Evolutionary conservation across 129 eudicot species (phyloP).

Genomic region (Centrapalus pauciflorus): DNA sequence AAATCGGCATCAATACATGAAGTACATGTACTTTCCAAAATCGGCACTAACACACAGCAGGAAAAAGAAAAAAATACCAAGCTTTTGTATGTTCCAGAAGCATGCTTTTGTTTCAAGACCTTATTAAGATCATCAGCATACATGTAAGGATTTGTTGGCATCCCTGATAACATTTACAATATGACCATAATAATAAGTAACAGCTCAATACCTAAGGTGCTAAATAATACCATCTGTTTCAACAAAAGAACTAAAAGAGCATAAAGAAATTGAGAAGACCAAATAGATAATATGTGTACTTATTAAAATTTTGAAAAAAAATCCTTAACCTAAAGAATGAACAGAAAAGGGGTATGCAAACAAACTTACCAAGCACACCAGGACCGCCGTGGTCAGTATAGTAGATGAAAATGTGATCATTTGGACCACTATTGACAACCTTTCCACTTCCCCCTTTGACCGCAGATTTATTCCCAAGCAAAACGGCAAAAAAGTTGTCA

Average conservation of each 20-base stretch:
- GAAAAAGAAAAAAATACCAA: slow-evolving; percentile 43
- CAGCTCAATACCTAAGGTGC: not conserved
- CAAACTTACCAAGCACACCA: slow-evolving; percentile 90
- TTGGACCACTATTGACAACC: slow-evolving; percentile 86
- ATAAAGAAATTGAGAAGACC: not conserved
- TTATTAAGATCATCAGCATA: slow-evolving; percentile 74
- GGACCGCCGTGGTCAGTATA: slow-evolving; percentile 96
- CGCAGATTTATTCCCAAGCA: slow-evolving; percentile 82
- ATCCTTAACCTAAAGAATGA: not conserved
- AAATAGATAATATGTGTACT: not conserved
- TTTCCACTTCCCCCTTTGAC: slow-evolving; percentile 89
- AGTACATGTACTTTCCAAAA: not conserved
- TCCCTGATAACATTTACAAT: slow-evolving; percentile 41
- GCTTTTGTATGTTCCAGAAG: slow-evolving; percentile 83
- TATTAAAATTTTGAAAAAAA: not conserved
- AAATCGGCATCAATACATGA: not conserved
- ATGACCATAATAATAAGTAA: not conserved
- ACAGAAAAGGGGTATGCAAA: not conserved
- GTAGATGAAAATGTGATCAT: slow-evolving; percentile 85
- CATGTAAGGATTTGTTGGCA: slow-evolving; percentile 75
- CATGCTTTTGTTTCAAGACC: slow-evolving; percentile 77
- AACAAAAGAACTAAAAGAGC: not conserved
- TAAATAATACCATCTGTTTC: too few relatives aligned
- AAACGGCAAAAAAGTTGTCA: slow-evolving; percentile 69
- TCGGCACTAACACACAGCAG: not conserved